Evolutionary conservation across 805 yeast species (phyloP).

Genomic region (Saccharomyces paradoxus): DNA sequence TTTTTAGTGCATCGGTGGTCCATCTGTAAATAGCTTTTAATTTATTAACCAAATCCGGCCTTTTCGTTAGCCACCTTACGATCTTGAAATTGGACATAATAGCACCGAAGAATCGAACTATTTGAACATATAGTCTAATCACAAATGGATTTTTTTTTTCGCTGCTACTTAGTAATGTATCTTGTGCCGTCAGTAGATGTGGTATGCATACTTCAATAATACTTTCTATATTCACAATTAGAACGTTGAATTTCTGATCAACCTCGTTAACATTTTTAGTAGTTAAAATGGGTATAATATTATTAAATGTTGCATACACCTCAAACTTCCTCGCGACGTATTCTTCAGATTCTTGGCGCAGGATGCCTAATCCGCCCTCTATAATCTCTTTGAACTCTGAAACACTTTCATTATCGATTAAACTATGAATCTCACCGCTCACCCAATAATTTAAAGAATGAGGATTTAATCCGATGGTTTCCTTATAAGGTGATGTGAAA

Average conservation of each 20-base stretch:
- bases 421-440: conserved; percentile 24
- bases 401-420: conserved; percentile 13
- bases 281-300: conserved; percentile 16
- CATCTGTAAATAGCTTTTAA: conserved; percentile 12
- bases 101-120: conserved; percentile 19
- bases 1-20: conserved; percentile 15
- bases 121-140: conserved; percentile 26
- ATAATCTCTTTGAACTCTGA: conserved; percentile 18
- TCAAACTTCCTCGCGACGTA: conserved; percentile 17
- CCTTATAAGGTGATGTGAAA: neutral
- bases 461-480: conserved; percentile 5
- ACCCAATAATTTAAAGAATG: conserved; percentile 19
- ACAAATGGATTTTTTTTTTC: conserved; percentile 23
- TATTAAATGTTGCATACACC: conserved; percentile 28
- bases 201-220: conserved; percentile 10
- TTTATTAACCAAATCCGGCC: conserved; percentile 6
- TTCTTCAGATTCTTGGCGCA: conserved; percentile 5
- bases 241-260: conserved; percentile 12
- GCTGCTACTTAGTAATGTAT: conserved; percentile 7
- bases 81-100: conserved; percentile 22
- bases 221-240: conserved; percentile 13
- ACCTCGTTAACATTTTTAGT: conserved; percentile 4
- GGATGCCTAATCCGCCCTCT: conserved; percentile 20
- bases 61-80: conserved; percentile 10
- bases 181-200: conserved; percentile 14